These are phyloP conservation scores for Claviceps arundinis DNA, from an alignment of 2,329 filamentous ascomycete species.

Conservation along the genomic window DNA sequence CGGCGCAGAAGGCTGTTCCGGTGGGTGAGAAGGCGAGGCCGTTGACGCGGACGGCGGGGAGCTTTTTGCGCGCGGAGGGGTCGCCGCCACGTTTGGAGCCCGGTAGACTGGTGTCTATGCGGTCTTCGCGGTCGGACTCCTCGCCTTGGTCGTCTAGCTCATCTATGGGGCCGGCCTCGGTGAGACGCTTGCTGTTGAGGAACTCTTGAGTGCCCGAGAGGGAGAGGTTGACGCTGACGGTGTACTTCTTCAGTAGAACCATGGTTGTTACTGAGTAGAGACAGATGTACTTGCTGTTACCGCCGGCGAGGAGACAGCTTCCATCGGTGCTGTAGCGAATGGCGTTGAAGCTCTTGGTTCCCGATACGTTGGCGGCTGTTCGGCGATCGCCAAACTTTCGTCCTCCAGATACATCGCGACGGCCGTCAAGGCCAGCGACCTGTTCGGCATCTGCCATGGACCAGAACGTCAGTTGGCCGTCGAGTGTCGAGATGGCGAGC, in stretches of 20 bases:
- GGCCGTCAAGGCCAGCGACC: slow-evolving; percentile 72
- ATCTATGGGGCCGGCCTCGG: slow-evolving; percentile 73
- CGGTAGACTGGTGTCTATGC: slow-evolving; percentile 65
- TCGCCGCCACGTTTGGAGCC: slow-evolving; percentile 77
- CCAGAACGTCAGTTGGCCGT: slow-evolving; percentile 94
- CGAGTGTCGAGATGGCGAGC: slow-evolving; percentile 79
- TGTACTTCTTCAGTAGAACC: slow-evolving; percentile 86
- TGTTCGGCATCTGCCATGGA: slow-evolving; percentile 79
- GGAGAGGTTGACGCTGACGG: slow-evolving; percentile 89
- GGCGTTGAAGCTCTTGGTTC: slow-evolving; percentile 79
- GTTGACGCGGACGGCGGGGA: slow-evolving; percentile 73
- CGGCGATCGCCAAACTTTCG: slow-evolving; percentile 77
- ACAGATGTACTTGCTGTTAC: slow-evolving; percentile 98
- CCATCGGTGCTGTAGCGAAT: slow-evolving; percentile 90
- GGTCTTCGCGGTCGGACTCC: slow-evolving; percentile 76
- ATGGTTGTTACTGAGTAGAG: slow-evolving; percentile 90
- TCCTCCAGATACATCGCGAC: slow-evolving; percentile 84
- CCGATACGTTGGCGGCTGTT: slow-evolving; percentile 79
- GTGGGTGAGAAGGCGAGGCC: slow-evolving; percentile 80
- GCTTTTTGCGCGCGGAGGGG: slow-evolving; percentile 60
- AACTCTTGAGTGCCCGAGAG: slow-evolving; percentile 94
- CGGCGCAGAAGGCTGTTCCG: slow-evolving; percentile 83
- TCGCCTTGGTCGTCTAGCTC: slow-evolving; percentile 84
- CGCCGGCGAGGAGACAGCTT: slow-evolving; percentile 75
- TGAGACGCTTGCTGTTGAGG: slow-evolving; percentile 81